Evolutionary conservation across 139 green algal genomes (phyloP), one percentile per base, ranked within the genome.

Genomic region (Deuterostichococcus epilithicus): DNA sequence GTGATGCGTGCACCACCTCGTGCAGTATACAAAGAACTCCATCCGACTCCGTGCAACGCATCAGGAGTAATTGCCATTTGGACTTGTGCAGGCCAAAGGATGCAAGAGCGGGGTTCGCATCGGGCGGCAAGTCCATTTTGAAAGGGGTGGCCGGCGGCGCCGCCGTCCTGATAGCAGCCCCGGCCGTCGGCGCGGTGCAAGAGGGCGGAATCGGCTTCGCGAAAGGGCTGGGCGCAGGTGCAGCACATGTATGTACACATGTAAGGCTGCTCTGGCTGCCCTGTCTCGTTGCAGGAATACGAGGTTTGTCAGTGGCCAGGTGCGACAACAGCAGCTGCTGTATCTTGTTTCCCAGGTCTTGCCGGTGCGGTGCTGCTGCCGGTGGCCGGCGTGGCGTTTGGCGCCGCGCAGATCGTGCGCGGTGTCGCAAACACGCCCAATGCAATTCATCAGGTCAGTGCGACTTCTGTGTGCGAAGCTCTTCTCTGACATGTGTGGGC

Each of bases 341-440:
- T 4, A 18, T 42, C 5, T 67, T 3, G 6, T n/a, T 42, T 37
- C 75, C 70, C 58, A 87, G 93, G 93, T 13, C 68, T 97, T 0
- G 83, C 85, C 8, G 90, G 90, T 0, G 92, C 88, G 3, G 91
- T 96, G 20, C 76, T 92, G 1, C 83, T 98, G 42, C 94, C 93
- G 30, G 87, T 97, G 5, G 85, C 87, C 22, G 94, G 94, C 35
- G 83, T 91, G 2, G 86, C 72, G 1, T 86, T 96, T 0, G 91
- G 90, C 15, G 47, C 76, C 3, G 82, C 88, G 18, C 86, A 89
- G 45, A 65, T 88, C 4, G 72, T 86, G 0, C 80, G 92, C 0
- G 93, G 93, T 6, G 65, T 92, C 1, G 77, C 76, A 63, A 98
- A 97, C 87, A 92, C 88, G 2, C 87, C 86, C 0, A 89, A 96